Conservation (phyloP, 2,329 filamentous ascomycete species). For the Daldinia sp. region DNA sequence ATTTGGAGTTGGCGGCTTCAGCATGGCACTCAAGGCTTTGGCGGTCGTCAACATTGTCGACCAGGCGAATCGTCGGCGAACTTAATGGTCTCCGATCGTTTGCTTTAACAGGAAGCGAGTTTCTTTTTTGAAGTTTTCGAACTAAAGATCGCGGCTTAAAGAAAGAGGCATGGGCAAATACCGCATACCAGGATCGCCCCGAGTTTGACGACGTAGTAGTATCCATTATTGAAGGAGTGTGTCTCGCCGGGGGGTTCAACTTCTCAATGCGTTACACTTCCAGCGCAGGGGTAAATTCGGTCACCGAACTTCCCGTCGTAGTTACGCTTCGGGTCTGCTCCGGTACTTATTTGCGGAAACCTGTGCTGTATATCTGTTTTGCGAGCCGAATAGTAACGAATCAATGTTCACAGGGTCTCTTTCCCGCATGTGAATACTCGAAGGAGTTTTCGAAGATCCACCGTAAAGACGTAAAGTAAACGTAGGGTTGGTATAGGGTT, state of each 20-base stretch:
- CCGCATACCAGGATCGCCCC: conserved; percentile 21
- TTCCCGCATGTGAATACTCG: background rate
- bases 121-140: conserved; percentile 40
- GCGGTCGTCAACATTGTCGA: background rate
- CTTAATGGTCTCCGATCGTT: conserved; percentile 14
- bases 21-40: conserved; percentile 4
- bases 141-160: conserved; percentile 38
- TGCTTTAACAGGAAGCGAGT: conserved; percentile 28
- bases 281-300: conserved; percentile 13
- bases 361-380: background rate
- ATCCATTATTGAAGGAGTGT: conserved; percentile 36
- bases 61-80: conserved; percentile 1
- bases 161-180: conserved; percentile 34
- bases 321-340: conserved; percentile 15
- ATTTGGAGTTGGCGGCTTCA: conserved; percentile 29
- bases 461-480: background rate
- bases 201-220: conserved; percentile 26
- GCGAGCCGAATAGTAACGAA: background rate
- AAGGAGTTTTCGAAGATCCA: background rate
- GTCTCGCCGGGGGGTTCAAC: conserved; percentile 8
- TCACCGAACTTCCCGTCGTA: conserved; percentile 13
- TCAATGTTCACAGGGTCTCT: background rate
- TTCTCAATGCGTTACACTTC: conserved; percentile 22
- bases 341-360: conserved; percentile 7
- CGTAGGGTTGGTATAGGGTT: background rate